phyloP scores from a whole-genome alignment of 805 yeast genomes.

The Millerozyma miso region DNA sequence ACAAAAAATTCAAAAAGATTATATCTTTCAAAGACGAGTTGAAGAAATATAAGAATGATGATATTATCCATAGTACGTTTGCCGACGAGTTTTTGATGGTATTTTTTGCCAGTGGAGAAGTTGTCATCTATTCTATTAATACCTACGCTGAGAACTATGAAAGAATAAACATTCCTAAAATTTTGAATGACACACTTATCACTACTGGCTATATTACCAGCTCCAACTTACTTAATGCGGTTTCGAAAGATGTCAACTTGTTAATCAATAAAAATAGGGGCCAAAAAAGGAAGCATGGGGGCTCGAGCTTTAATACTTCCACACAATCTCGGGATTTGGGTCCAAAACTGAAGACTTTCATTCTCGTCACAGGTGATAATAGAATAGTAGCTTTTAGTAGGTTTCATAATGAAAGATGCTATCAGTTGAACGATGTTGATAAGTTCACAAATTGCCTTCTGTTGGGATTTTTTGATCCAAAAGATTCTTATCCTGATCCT shows the following conservation, averaged over 20 bases:
- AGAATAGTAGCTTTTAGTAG: slow-evolving; percentile 61
- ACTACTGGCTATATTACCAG: slow-evolving; percentile 66
- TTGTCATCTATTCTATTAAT: slow-evolving; percentile 46
- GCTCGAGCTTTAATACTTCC: slow-evolving; percentile 3
- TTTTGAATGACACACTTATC: slow-evolving; percentile 47
- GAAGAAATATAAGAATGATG: slow-evolving; percentile 36
- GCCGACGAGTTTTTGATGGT: slow-evolving; percentile 60
- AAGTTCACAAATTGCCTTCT: slow-evolving; percentile 41
- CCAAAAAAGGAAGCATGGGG: slow-evolving; percentile 25
- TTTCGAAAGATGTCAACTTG: slow-evolving; percentile 24
- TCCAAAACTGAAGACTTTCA: slow-evolving; percentile 42
- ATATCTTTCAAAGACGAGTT: slow-evolving; percentile 42
- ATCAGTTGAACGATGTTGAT: slow-evolving; percentile 47
- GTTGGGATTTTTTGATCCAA: slow-evolving; percentile 47
- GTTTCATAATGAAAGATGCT: slow-evolving; percentile 50
- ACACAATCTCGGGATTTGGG: slow-evolving; percentile 10
- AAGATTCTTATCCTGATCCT: slow-evolving; percentile 63
- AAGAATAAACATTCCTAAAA: slow-evolving; percentile 36
- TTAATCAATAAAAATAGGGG: slow-evolving; percentile 23
- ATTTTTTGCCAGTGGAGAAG: slow-evolving; percentile 68
- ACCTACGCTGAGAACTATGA: slow-evolving; percentile 33
- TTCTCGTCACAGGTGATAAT: slow-evolving; percentile 74
- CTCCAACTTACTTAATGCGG: slow-evolving; percentile 32
- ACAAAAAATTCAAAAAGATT: slow-evolving; percentile 53
- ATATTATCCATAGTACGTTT: slow-evolving; percentile 59